Base-by-base conservation (phyloP, 441 rosid species). In the Gossypium laxum region DNA sequence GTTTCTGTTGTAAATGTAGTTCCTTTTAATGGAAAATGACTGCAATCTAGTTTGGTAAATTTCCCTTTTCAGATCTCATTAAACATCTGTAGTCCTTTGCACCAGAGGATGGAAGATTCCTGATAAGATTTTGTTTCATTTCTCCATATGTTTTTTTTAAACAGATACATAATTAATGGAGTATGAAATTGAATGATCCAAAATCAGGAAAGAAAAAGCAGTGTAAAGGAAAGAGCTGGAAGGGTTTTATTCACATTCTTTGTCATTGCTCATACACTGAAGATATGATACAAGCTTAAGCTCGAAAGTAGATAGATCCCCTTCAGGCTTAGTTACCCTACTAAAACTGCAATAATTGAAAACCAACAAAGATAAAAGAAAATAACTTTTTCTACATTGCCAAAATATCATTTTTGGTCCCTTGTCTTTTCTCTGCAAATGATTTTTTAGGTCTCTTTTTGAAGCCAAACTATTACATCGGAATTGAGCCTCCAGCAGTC, bases 401-500 rank as follows among this genome's bases (percentile, higher is more conserved):
- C 57, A 68, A 64, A 72, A 28, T 56, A 68, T 70, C 70, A 68
- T 55, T 57, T 64, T 65, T 41, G 43, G 19, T 50, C 32, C 48
- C 47, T 28, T 21, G 21, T 22, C 43, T 14, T 30, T 43, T 21
- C 57, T 41, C 41, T 51, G 68, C 74, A 54, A 64, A 69, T 11
- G 54, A 30, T 50, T 1, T 11, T 26, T 67, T 18, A 56, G 52
- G 65, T 41, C 10, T 57, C 41, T 19, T n/a, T 18, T n/a, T 18
- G 51, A 41, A 22, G 28, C 63, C 62, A 69, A 30, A 34, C 65
- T 54, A 5, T 34, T 41, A 34, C 32, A 62, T 11, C 12, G 82
- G 83, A 81, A 80, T 72, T 58, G 82, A 71, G 60, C 88, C 85
- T 5, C 87, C 86, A 4, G 88, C 87, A 11, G 82, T 80, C 76